Percentiles rank a stretch among this genome's conserved stretches.
These are phyloP conservation scores for Botrytis paeoniae DNA, from an alignment of 2,329 filamentous ascomycete species.

Conservation along the genomic window DNA sequence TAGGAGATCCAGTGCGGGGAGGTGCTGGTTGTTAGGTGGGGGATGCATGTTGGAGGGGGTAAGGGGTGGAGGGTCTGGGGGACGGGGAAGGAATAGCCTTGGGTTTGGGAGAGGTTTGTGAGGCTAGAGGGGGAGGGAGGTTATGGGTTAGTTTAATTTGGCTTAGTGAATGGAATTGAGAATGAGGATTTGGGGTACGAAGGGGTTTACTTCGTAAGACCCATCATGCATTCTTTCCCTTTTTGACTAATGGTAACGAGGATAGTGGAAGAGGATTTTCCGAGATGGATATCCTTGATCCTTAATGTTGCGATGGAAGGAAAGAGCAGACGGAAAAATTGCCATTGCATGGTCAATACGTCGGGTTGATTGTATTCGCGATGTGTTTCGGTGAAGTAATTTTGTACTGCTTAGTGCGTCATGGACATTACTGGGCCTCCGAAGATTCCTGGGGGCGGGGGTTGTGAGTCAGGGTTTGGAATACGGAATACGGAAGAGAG, in stretches of 20 bases:
- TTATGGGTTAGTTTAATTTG: neutral
- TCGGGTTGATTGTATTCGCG: neutral
- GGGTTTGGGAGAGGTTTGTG: neutral
- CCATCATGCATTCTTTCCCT: conserved; percentile 3
- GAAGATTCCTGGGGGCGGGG: neutral
- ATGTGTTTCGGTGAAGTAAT: neutral
- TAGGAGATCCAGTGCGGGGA: neutral
- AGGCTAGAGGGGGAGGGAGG: neutral
- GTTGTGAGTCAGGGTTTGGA: neutral
- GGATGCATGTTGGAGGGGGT: neutral
- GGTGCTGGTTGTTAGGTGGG: neutral
- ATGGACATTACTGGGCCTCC: neutral
- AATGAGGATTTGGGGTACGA: neutral
- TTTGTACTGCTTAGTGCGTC: neutral
- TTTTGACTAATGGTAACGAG: neutral
- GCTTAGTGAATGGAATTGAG: too few relatives aligned
- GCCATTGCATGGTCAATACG: neutral
- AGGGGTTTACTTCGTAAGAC: neutral
- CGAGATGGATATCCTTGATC: neutral
- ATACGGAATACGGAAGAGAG: neutral
- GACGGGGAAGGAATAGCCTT: neutral
- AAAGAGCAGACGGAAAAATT: neutral
- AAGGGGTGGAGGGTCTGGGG: neutral
- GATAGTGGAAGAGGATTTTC: neutral
- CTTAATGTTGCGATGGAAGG: neutral